Conservation (phyloP, 495 filamentous ascomycete genomes). For the Xylaria grammica region DNA sequence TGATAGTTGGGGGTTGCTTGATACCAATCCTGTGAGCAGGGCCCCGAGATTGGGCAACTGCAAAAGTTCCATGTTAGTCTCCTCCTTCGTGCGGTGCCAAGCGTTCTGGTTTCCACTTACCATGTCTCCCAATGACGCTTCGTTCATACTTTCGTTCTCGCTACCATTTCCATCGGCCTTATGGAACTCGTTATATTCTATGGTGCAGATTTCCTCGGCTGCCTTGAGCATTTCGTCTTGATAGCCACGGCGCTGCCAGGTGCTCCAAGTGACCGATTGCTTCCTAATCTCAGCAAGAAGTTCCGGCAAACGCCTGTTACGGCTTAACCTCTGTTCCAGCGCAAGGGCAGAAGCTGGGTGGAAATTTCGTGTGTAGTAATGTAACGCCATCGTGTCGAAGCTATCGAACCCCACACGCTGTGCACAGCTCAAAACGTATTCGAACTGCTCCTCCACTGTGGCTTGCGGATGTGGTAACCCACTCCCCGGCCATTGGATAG, state of each 20-base stretch:
- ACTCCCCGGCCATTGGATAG: neutral
- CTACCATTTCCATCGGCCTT: neutral
- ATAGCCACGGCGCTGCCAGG: neutral
- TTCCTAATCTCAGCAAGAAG: conserved; percentile 5
- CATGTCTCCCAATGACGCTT: conserved; percentile 1
- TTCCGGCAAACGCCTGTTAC: neutral
- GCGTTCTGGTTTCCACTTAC: neutral
- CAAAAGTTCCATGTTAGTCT: neutral
- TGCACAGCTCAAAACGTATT: conserved; percentile 9
- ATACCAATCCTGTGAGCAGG: conserved; percentile 6
- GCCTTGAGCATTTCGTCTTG: neutral
- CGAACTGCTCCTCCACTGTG: conserved; percentile 4
- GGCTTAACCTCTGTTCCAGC: neutral
- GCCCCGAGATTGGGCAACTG: conserved; percentile 17
- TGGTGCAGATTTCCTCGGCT: conserved; percentile 3
- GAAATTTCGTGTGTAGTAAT: conserved; percentile 10
- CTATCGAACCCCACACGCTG: conserved; percentile 12
- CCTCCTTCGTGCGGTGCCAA: neutral
- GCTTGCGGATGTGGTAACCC: neutral
- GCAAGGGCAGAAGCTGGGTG: neutral
- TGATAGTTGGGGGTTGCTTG: conserved; percentile 6
- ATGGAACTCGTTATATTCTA: conserved; percentile 5
- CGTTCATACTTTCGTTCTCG: neutral
- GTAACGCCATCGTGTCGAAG: conserved; percentile 12
- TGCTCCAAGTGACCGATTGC: neutral